Evolutionary conservation across 2,329 filamentous ascomycete genomes (phyloP), one percentile per base, ranked within the genome.

Genomic region (Hypoxylon sp.): DNA sequence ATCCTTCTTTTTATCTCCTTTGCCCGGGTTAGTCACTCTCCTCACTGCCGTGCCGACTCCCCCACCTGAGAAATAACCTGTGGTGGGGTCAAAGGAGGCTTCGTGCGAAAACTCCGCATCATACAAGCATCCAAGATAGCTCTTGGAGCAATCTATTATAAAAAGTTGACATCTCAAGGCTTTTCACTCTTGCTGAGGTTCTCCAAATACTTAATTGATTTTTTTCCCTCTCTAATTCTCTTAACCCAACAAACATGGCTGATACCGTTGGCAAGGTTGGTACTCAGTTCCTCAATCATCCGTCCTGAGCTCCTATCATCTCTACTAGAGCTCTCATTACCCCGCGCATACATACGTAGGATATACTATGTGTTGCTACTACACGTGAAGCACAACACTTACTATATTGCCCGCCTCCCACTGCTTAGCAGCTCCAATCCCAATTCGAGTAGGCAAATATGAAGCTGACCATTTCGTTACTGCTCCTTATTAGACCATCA

Each of bases 401-500:
- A 13, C 41, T 17, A 13, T 48, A 48, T 34, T 34, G 36, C 46
- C 50, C 45, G 21, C 10, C 25, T 41, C 4, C 30, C n/a, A 23
- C 38, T 55, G 36, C 32, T 21, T 21, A 41, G 23, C 21, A 41
- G 60, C 28, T 34, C n/a, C 36, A 23, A 21, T 21, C 30, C 28
- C 25, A 60, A 25, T 21, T 4, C 17, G 7, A 19, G 2, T 32
- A 19, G 14, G 14, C 25, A 19, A 10, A 60, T 19, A 28, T 63
- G 51, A 58, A 52, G 45, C 70, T 55, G 53, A 70, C 60, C 21
- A 43, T 52, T 51, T 43, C 30, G 3, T 58, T 36, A 45, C 56
- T 55, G 2, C 45, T 43, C 48, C 43, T 23, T 34, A 28, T 67
- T 76, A 98, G 93, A 93, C 93, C 76, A 97, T 97, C 80, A 97